Percentiles rank a stretch among this genome's conserved stretches.
Conservation (phyloP, 2,329 filamentous ascomycete genomes). For the Thielaviopsis punctulata region DNA sequence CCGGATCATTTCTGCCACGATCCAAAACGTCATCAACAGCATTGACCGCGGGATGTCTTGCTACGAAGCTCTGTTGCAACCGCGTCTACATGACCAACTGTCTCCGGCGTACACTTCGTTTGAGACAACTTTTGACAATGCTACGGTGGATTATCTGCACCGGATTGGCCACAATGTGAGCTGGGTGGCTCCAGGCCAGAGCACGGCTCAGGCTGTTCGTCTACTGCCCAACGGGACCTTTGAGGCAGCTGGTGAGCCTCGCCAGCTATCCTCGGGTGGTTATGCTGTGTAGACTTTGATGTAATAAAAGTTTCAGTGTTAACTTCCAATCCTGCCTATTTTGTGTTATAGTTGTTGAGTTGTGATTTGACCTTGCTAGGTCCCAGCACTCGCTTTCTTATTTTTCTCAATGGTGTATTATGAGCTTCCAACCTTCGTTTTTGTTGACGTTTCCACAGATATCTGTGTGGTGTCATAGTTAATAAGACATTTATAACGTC, state of each 20-base stretch:
- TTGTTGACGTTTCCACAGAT: too few relatives aligned
- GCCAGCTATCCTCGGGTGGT: conserved; percentile 58
- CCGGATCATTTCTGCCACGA: conserved; percentile 65
- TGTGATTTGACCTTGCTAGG: too few relatives aligned
- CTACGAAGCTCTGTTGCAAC: conserved; percentile 44
- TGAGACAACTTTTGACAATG: conserved; percentile 56
- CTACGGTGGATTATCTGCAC: conserved; percentile 48
- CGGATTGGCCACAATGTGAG: conserved; percentile 56
- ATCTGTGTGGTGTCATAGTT: too few relatives aligned
- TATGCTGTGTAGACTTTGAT: conserved; percentile 26
- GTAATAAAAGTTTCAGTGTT: neutral
- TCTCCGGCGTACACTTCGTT: conserved; percentile 50
- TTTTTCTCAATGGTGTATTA: too few relatives aligned
- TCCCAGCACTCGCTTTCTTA: too few relatives aligned
- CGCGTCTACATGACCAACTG: conserved; percentile 70
- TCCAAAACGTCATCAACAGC: conserved; percentile 62
- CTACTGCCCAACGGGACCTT: conserved; percentile 47
- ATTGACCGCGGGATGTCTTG: conserved; percentile 49
- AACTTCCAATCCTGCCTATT: too few relatives aligned
- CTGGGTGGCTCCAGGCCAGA: conserved; percentile 47
- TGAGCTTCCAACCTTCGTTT: too few relatives aligned
- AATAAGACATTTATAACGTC: too few relatives aligned
- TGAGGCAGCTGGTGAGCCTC: conserved; percentile 69
- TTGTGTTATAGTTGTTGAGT: too few relatives aligned
- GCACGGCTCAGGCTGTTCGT: conserved; percentile 56